Evolutionary conservation across 768 basidiomycete species (phyloP).

Genomic region (Mycena maculata): DNA sequence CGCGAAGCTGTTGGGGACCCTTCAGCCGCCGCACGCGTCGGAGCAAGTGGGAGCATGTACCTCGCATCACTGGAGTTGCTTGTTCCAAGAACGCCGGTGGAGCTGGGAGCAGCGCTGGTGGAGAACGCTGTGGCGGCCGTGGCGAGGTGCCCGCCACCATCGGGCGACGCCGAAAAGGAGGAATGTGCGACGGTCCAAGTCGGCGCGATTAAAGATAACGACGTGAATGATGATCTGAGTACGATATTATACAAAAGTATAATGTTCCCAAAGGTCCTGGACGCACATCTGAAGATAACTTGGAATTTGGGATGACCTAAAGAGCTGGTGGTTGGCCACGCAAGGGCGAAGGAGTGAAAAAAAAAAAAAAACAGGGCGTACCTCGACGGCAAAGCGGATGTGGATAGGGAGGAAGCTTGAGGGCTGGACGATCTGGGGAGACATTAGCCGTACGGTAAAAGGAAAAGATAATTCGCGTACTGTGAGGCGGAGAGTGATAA

Average conservation of each 20-base stretch:
- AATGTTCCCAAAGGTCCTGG: background rate
- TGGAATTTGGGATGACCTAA: conserved; percentile 10
- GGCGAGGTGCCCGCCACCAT: background rate
- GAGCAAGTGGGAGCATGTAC: background rate
- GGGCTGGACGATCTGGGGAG: background rate
- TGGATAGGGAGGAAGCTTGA: background rate
- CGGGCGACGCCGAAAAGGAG: background rate
- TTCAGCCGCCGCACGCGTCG: background rate
- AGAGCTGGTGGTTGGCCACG: background rate
- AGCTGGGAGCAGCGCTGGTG: background rate
- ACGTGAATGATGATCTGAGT: conserved; percentile 14
- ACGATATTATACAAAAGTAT: background rate
- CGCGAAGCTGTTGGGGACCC: background rate
- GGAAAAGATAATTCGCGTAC: background rate
- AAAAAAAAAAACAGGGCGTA: background rate
- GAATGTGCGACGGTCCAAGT: background rate
- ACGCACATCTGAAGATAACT: conserved; percentile 16
- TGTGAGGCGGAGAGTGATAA: background rate
- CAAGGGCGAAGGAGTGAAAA: background rate
- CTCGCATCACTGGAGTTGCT: background rate
- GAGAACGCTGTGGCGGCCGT: background rate
- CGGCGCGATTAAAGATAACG: background rate
- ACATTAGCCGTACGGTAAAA: background rate
- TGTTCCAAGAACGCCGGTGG: background rate
- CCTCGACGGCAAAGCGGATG: background rate